Conservation (phyloP, 2,329 filamentous ascomycete genomes). For the Colletotrichum musicola region DNA sequence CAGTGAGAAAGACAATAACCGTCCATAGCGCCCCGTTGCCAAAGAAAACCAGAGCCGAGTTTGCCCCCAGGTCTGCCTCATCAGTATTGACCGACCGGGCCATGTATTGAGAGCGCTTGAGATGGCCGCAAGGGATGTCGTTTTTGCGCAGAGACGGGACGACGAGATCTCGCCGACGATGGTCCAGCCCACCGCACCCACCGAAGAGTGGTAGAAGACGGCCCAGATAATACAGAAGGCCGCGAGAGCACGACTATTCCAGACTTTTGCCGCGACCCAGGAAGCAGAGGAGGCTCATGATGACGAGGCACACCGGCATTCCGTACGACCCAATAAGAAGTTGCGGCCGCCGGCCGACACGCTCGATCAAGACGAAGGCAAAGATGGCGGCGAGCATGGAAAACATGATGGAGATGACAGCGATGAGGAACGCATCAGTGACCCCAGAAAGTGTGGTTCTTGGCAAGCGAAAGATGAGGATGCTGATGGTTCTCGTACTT, state of each 20-base stretch:
- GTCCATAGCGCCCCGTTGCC: background rate
- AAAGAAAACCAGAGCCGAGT: background rate
- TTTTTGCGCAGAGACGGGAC: background rate
- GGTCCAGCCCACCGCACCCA: constrained; percentile 4
- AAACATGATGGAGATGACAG: background rate
- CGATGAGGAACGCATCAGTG: constrained; percentile 3
- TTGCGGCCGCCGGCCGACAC: background rate
- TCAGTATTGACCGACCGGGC: background rate
- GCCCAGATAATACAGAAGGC: background rate
- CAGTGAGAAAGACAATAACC: background rate
- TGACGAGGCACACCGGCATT: constrained; percentile 5
- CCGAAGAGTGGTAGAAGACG: constrained; percentile 1
- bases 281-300: constrained; percentile 4
- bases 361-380: background rate
- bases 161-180: constrained; percentile 13
- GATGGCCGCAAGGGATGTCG: background rate
- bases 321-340: background rate
- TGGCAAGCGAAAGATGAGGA: too few relatives aligned
- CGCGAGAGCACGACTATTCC: background rate
- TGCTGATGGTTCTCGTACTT: too few relatives aligned
- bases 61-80: background rate
- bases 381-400: background rate
- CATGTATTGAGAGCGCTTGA: background rate
- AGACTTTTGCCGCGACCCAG: background rate
- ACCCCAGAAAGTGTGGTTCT: background rate